phyloP scores from a whole-genome alignment of 1,284 basidiomycete species.

The Taiwanofungus camphoratus region DNA sequence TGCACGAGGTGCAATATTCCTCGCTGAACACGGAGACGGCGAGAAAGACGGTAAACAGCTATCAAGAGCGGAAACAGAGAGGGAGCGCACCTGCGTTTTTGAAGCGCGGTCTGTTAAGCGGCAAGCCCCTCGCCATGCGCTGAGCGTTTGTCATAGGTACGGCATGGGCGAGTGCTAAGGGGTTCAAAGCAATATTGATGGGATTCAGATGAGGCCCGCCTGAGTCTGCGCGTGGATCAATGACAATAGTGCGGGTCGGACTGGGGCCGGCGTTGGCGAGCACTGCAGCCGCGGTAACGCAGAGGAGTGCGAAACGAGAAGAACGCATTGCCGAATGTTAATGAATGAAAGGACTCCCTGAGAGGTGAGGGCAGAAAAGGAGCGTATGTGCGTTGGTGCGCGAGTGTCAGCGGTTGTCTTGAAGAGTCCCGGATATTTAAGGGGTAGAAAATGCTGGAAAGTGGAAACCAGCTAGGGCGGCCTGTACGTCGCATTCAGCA shows the following conservation, averaged over 20 bases:
- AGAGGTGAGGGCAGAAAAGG: not conserved
- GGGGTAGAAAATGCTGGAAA: no score
- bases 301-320: not conserved
- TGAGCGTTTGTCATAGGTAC: conserved; percentile 20
- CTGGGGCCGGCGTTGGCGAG: not conserved
- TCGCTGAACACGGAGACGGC: conserved; percentile 1
- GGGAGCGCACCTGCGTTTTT: conserved; percentile 7
- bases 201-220: conserved; percentile 1
- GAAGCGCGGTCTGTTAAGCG: conserved; percentile 18
- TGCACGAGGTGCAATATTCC: conserved; percentile 12
- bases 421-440: no score
- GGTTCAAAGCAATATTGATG: not conserved
- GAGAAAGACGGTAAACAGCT: not conserved
- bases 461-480: no score
- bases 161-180: not conserved
- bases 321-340: not conserved
- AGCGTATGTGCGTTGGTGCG: no score
- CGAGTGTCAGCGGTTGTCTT: no score
- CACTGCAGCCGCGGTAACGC: not conserved
- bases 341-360: not conserved
- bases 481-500: no score
- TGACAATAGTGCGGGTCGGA: not conserved
- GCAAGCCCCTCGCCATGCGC: conserved; percentile 20
- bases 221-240: not conserved
- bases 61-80: not conserved